Conservation (phyloP, 805 yeast genomes). For the Wickerhamomyces canadensis region DNA sequence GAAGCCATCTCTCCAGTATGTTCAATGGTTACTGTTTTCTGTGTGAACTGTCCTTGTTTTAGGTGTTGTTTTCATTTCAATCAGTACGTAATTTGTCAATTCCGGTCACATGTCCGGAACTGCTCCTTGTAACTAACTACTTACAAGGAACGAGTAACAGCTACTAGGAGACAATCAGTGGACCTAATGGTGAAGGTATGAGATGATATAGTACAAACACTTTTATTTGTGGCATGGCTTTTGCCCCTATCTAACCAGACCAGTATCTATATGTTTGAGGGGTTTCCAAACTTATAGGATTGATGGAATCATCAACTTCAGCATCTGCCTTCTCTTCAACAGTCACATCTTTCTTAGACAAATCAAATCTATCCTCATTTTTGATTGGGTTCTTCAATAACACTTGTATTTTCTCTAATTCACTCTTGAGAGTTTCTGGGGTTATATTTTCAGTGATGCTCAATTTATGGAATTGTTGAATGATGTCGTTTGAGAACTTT, state of each 20-base stretch:
- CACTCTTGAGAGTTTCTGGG: slow-evolving; percentile 10
- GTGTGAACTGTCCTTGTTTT: no score
- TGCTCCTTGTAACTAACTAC: no score
- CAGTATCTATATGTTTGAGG: slow-evolving; percentile 63
- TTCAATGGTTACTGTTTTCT: no score
- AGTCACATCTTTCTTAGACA: slow-evolving; percentile 15
- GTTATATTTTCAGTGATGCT: slow-evolving; percentile 23
- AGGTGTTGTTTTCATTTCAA: no score
- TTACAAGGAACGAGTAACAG: no score
- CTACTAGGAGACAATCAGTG: no score
- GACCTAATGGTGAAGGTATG: no score
- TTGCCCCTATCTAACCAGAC: slow-evolving; percentile 38
- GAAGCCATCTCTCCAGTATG: background rate
- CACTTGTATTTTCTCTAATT: slow-evolving; percentile 22
- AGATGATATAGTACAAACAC: background rate
- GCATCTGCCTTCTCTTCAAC: slow-evolving; percentile 18
- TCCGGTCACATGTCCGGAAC: no score
- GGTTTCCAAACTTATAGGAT: slow-evolving; percentile 55
- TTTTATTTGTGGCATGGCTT: background rate
- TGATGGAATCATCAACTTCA: slow-evolving; percentile 32
- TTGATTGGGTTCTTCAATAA: slow-evolving; percentile 27
- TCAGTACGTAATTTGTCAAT: no score
- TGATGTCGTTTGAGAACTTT: slow-evolving; percentile 47
- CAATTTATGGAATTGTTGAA: slow-evolving; percentile 39
- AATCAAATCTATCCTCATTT: slow-evolving; percentile 21